These are phyloP conservation scores for Penicillium sp. DNA, from an alignment of 2,329 filamentous ascomycete genomes.

Conservation along the genomic window DNA sequence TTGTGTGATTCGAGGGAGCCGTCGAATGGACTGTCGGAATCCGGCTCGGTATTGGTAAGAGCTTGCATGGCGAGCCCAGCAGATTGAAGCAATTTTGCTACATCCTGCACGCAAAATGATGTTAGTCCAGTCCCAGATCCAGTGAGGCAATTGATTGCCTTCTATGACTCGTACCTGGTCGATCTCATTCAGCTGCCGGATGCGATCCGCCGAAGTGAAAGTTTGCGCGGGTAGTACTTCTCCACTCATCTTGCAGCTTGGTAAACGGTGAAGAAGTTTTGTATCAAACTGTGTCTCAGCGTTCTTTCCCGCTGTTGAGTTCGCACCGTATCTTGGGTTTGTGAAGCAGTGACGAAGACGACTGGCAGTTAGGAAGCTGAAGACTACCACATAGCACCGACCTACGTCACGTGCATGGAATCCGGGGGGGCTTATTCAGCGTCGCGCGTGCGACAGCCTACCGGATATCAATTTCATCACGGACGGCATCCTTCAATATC, in stretches of 20 bases:
- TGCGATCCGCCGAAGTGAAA: conserved; percentile 77
- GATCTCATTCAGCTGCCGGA: conserved; percentile 77
- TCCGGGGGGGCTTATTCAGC: conserved; percentile 21
- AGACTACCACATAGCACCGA: neutral
- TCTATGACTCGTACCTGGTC: conserved; percentile 60
- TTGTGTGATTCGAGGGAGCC: conserved; percentile 60
- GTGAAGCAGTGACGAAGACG: neutral
- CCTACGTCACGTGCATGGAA: conserved; percentile 20
- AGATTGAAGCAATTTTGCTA: conserved; percentile 59
- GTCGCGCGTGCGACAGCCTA: neutral
- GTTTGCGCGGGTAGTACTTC: conserved; percentile 32
- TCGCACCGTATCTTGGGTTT: neutral
- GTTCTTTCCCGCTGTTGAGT: neutral
- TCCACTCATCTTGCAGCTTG: conserved; percentile 28
- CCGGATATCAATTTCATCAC: conserved; percentile 31
- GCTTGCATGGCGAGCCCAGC: conserved; percentile 67
- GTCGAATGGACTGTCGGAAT: conserved; percentile 35
- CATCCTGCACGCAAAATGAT: conserved; percentile 43
- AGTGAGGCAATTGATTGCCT: neutral
- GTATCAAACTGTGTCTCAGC: too few relatives aligned
- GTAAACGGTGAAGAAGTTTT: neutral
- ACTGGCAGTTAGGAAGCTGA: neutral
- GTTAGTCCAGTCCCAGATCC: neutral
- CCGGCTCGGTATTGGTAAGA: conserved; percentile 57
- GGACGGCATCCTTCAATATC: conserved; percentile 18